Conservation (phyloP, 2,329 filamentous ascomycete species). For the Cladorrhinum sp. region DNA sequence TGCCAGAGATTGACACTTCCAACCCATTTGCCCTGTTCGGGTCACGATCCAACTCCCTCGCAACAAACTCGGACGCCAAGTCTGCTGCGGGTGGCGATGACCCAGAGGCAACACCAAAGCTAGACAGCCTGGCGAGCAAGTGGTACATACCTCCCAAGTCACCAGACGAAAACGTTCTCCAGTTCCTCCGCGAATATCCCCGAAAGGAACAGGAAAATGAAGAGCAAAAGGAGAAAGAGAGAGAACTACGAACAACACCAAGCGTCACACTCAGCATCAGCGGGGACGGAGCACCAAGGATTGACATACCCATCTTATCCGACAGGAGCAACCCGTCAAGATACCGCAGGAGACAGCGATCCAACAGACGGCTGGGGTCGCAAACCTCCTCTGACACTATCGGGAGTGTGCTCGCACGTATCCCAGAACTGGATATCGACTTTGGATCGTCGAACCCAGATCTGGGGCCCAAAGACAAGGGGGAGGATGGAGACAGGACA, state of each 20-base stretch:
- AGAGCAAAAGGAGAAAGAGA: not conserved
- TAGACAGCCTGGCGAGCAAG: not conserved
- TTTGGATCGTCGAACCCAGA: not conserved
- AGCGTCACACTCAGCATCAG: not conserved
- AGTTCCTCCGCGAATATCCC: not conserved
- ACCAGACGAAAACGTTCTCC: not conserved
- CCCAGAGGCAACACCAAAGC: no score
- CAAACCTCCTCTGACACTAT: not conserved
- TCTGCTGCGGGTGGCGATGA: no score
- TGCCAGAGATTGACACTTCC: conserved; percentile 2
- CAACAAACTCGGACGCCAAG: not conserved
- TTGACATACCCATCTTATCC: not conserved
- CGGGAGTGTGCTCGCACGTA: not conserved
- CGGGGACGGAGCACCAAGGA: not conserved
- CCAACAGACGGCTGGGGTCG: not conserved
- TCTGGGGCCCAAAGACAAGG: not conserved
- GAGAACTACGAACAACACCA: not conserved
- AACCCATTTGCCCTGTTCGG: conserved; percentile 2
- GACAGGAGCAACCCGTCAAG: not conserved
- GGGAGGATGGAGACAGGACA: not conserved
- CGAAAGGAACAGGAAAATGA: not conserved
- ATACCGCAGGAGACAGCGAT: not conserved
- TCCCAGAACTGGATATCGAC: not conserved
- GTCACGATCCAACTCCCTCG: not conserved
- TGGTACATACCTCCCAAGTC: not conserved